Base-by-base conservation (phyloP, 805 yeast genomes). In the Sungouiella thailandica region DNA sequence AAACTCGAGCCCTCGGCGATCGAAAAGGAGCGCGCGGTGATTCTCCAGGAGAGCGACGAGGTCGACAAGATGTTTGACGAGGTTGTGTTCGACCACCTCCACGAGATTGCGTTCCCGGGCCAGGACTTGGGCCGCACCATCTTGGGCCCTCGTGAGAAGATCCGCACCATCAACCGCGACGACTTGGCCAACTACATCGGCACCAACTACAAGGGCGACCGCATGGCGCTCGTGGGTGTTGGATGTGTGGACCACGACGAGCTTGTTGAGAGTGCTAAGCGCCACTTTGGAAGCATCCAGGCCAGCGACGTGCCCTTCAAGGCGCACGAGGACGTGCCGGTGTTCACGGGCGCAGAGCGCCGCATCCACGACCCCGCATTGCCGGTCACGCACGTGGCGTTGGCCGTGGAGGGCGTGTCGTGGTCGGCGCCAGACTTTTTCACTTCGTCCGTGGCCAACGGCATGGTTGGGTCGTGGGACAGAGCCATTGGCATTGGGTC, bases 21-120 rank as follows among this genome's bases (percentile, higher is more conserved):
- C 34, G 97, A 93, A 61, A 83, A 90, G 52, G 99, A 93, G 64
- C 79, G 97, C 50, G 95, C 90, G 41, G 99, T 93, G 17, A 93
- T 93, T 45, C 77, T 93, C 40, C 84, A 97, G 59, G 99, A 93
- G 65, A 77, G 93, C 48, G 97, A 93, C 62, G 97, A 93, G 62
- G 97, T 93, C 38, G 97, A 90, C 61, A 90, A 89, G 66, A 88
- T 87, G 95, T 86, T 87, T 57, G 98, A 93, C 58, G 99, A 93
- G 61, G 97, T 93, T 23, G 94, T 93, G 7, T 93, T 93, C 59
- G 99, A 93, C 62, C 95, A 94, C 60, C 66, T 93, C 35, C 99
- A 93, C 63, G 88, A 94, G 29, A 86, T 88, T 22, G 88, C 95
- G 7, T 93, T 77, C 68, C 84, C 77, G 58, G 80, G 76, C 47